Evolutionary conservation across 2,329 filamentous ascomycete species (phyloP), one percentile per base, ranked within the genome.

Genomic region (Geosmithia morbida): DNA sequence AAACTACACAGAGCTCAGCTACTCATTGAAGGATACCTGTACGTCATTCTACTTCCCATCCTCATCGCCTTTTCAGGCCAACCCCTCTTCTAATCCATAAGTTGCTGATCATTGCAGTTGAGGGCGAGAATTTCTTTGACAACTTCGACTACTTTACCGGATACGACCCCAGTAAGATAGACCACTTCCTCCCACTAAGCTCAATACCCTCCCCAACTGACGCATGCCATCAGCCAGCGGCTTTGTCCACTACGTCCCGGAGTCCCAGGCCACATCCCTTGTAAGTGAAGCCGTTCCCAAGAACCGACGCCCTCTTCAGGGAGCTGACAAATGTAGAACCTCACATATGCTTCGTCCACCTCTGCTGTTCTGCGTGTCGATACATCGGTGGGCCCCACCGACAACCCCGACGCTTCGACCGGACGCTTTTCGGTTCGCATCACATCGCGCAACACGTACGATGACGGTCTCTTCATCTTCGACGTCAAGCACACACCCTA

Each of bases 401-500:
- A 64, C 26, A 51, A 54, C 2, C 74, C 74, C 3, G 62, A 78
- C 51, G 72, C 77, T 17, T 70, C 70, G 2, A 76, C 69, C 0
- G 79, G 79, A 45, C 77, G 79, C 19, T 75, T 75, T 61, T 81
- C 77, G 0, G 77, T 83, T 14, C 77, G 79, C 14, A 64, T 83
- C 48, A 69, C 76, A 50, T 83, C 79, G 37, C 79, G 75, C 56
- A 66, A 60, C 43, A 72, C 72, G 43, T 83, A 81, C 60, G 61
- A 77, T 55, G 62, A 58, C n/a, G 80, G 79, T 0, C 71, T 83
- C n/a, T 83, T 83, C 62, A 65, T 83, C 55, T 83, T 83, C 55
- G 78, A 83, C 56, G 67, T 83, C 52, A 68, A 72, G 50, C 79
- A 83, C 61, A 75, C 74, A 0, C 80, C 79, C 0, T 75, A 69